Evolutionary conservation across 352 stramenopile species (phyloP), one percentile per base, ranked within the genome.

Genomic region (Phytophthora boehmeriae): DNA sequence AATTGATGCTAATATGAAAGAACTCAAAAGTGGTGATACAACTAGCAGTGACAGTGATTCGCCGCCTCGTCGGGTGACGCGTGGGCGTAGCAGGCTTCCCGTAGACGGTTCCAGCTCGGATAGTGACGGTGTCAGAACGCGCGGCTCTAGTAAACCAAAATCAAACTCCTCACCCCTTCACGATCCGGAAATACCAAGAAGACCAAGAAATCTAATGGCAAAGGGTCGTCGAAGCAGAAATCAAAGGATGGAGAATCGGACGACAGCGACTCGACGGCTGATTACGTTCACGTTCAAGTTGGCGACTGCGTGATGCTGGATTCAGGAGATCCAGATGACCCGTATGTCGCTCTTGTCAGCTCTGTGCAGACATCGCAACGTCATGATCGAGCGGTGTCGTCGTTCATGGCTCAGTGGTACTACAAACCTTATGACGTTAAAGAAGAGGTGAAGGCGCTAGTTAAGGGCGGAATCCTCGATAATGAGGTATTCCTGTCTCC

Each of bases 391-490:
- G 58, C 59, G 20, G 68, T 83, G 25, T 73, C 54, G 3, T 77
- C 66, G 16, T 95, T 95, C 58, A 91, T 86, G 32, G 86, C 81
- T 22, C 82, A 93, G 61, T 95, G 86, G 86, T 95, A 92, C 48
- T 95, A 93, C 63, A 92, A 92, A 52, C 80, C 82, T 0, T 80
- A 90, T 8, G 86, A 95, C 46, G 71, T 95, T 16, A 69, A 71
- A 5, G 62, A 86, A 0, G 76, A 92, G 41, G 83, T 91, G 23
- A 76, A 83, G n/a, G 66, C 59, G 3, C 71, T 68, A 42, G 84
- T 95, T 19, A 66, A 73, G 16, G 82, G 81, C 27, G 83, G 81
- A 6, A 72, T 90, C 20, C 50, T 90, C 20, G 63, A 85, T 46
- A 77, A 82, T 17, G 84, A 95, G 63, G 86, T 95, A 16, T 95